These are phyloP conservation scores for Phytopythium delawarense DNA, from an alignment of 352 stramenopile species.

Conservation along the genomic window DNA sequence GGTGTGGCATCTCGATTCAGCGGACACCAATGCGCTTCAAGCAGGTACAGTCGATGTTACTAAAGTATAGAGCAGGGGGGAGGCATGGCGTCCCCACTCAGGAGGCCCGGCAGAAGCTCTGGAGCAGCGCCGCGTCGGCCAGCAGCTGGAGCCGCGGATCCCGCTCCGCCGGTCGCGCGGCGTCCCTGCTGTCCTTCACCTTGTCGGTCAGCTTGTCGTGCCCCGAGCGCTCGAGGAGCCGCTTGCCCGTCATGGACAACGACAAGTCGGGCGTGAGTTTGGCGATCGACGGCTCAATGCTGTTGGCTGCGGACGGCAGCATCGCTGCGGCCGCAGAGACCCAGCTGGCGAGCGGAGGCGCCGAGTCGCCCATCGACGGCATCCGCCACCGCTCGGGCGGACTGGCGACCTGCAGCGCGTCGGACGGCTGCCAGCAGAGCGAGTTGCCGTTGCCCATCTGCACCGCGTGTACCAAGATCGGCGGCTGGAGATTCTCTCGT, in stretches of 20 bases:
- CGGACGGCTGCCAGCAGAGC: slow-evolving; percentile 29
- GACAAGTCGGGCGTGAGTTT: slow-evolving; percentile 37
- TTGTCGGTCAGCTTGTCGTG: slow-evolving; percentile 4
- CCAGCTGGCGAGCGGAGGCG: slow-evolving; percentile 11
- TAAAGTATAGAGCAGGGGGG: not conserved
- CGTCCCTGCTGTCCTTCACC: not conserved
- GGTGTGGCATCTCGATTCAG: not conserved
- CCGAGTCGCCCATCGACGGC: not conserved
- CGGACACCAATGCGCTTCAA: not conserved
- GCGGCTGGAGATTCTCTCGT: not conserved
- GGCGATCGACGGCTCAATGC: slow-evolving; percentile 45
- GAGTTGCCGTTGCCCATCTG: slow-evolving; percentile 5
- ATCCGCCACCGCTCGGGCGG: slow-evolving; percentile 20
- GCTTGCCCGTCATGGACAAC: slow-evolving; percentile 26
- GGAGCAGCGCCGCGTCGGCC: slow-evolving; percentile 62
- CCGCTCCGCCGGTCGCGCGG: slow-evolving; percentile 11
- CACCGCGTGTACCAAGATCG: slow-evolving; percentile 1
- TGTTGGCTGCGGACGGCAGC: slow-evolving; percentile 20
- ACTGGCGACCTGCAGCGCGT: slow-evolving; percentile 18
- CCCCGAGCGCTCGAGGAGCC: slow-evolving; percentile 18
- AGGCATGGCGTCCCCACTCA: not conserved
- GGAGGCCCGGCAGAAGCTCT: slow-evolving; percentile 51
- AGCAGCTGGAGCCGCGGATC: slow-evolving; percentile 66
- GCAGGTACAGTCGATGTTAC: not conserved
- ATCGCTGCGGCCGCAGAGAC: slow-evolving; percentile 2